Base-by-base conservation (phyloP, 768 basidiomycete species). In the Grammothele lineata region DNA sequence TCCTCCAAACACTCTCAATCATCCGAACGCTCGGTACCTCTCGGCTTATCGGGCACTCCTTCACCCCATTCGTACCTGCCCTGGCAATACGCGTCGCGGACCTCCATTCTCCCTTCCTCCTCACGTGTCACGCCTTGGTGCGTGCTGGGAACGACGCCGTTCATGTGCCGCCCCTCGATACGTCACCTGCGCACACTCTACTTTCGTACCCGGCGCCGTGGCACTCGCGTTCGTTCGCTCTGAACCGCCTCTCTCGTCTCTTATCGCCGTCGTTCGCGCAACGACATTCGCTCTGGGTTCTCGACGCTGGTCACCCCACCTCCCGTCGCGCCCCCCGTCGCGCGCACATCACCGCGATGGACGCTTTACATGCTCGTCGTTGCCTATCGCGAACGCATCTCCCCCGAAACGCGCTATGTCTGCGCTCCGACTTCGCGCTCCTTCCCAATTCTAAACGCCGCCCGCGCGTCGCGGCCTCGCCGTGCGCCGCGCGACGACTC, bases 341-440 rank as follows among this genome's bases (percentile, higher is more conserved):
- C 18, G 42, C 51, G 51, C 46, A 40, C 46, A 53, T 47, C 46
- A 18, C 27, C 51, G n/a, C n/a, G n/a, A n/a, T n/a, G 46, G 46
- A 48, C 34, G 51, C 38, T 48, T 39, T 52, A 17, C 39, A 46
- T 47, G 54, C 49, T 50, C 54, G 43, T 51, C 49, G 46, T 39
- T 51, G 43, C 54, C 49, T 55, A 55, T 55, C 54, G 45, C 48
- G 49, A n/a, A 39, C 34, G 25, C 43, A 52, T 52, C 15, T 19
- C 15, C 41, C n/a, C 30, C 15, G 9, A 15, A 32, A 17, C 22
- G 41, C 42, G 41, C 43, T 39, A 17, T 40, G 34, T 21, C 25
- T 18, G 9, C 52, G 25, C 25, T 40, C 38, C 10, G 27, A 30
- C 14, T 14, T 30, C 27, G 27, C 27, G 27, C 27, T 30, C 27